phyloP scores from a whole-genome alignment of 2,329 filamentous ascomycete species.

The Diaporthe capsici region DNA sequence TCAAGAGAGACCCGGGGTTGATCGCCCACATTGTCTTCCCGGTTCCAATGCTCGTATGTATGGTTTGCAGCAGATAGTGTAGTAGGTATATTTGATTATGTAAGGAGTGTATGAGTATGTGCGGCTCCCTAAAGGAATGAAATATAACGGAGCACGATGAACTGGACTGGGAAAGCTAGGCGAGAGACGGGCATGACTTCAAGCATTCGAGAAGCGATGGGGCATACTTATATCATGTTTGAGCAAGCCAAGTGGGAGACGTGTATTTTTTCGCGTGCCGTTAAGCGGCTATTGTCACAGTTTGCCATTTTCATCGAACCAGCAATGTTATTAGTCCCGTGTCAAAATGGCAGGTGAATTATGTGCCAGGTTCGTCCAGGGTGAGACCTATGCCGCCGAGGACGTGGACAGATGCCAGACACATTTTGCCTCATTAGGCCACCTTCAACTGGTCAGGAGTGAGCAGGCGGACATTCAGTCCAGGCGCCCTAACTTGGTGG shows the following conservation, averaged over 20 bases:
- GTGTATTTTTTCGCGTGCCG: background rate
- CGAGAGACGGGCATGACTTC: background rate
- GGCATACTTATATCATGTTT: conserved; percentile 1
- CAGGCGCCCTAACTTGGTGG: conserved; percentile 1
- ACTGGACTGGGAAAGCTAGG: background rate
- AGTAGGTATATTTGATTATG: background rate
- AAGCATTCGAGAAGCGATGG: background rate
- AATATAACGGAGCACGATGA: background rate
- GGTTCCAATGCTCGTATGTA: background rate
- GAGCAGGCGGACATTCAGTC: conserved; percentile 14
- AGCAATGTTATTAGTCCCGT: background rate
- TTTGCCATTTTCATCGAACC: background rate
- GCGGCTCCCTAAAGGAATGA: background rate
- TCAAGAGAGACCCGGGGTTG: background rate
- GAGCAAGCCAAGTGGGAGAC: background rate
- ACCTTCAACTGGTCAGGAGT: conserved; percentile 1
- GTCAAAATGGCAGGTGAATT: conserved; percentile 6
- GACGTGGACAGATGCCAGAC: conserved; percentile 15
- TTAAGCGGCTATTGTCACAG: conserved; percentile 9
- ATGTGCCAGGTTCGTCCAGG: background rate
- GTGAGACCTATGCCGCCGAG: background rate
- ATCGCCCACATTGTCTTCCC: background rate
- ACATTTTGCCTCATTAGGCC: background rate
- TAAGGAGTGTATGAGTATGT: background rate
- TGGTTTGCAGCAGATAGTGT: background rate